Percentiles rank a stretch among this genome's conserved stretches.
phyloP scores from a whole-genome alignment of 2,329 filamentous ascomycete genomes.

The Penicillium sp. region DNA sequence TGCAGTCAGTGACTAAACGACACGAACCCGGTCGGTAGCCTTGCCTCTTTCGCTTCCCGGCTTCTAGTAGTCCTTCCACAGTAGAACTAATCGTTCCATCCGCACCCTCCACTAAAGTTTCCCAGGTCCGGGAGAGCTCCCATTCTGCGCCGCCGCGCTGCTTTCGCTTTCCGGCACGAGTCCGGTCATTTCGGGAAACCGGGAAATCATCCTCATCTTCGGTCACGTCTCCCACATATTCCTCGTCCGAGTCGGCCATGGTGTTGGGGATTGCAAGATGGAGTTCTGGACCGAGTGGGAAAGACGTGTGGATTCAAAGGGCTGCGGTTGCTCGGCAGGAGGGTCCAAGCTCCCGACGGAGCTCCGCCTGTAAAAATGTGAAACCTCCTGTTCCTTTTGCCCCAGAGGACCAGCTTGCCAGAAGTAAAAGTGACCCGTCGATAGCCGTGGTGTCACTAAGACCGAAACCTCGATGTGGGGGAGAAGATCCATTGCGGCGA shows the following conservation, averaged over 20 bases:
- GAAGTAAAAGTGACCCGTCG: slow-evolving; percentile 8
- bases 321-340: slow-evolving; percentile 8
- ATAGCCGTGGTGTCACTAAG: slow-evolving; percentile 21
- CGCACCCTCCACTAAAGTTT: slow-evolving; percentile 69
- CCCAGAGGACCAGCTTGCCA: neutral
- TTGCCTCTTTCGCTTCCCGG: slow-evolving; percentile 71
- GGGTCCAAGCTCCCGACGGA: slow-evolving; percentile 33
- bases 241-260: slow-evolving; percentile 50
- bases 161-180: slow-evolving; percentile 37
- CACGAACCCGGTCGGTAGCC: slow-evolving; percentile 7
- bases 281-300: slow-evolving; percentile 1
- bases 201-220: slow-evolving; percentile 42
- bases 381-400: slow-evolving; percentile 2
- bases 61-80: slow-evolving; percentile 71
- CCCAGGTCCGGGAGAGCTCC: slow-evolving; percentile 53
- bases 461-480: slow-evolving; percentile 30
- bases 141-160: slow-evolving; percentile 41
- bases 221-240: slow-evolving; percentile 49
- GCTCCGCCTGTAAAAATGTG: slow-evolving; percentile 14
- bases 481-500: slow-evolving; percentile 31
- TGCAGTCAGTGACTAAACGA: slow-evolving; percentile 13
- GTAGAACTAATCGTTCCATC: slow-evolving; percentile 71
- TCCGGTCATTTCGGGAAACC: slow-evolving; percentile 15
- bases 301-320: slow-evolving; percentile 5
- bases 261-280: slow-evolving; percentile 16